phyloP scores from a whole-genome alignment of 2,329 filamentous ascomycete genomes.

The Elsinoe australis region DNA sequence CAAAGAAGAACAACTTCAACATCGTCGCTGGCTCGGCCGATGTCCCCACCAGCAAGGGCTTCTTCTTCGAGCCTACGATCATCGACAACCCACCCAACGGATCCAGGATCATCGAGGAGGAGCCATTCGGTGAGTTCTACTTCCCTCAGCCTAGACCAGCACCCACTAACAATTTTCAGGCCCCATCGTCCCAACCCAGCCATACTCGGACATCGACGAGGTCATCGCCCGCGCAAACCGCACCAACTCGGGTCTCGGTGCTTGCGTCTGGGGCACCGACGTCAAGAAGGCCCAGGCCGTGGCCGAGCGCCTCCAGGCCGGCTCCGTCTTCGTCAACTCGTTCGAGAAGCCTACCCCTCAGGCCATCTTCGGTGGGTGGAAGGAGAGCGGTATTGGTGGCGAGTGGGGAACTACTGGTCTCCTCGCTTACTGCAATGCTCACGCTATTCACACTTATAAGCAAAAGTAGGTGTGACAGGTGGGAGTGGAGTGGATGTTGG shows the following conservation, averaged over 20 bases:
- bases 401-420: conserved; percentile 48
- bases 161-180: conserved; percentile 19
- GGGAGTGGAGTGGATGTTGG: too few relatives aligned
- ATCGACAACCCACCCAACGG: conserved; percentile 40
- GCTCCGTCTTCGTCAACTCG: conserved; percentile 50
- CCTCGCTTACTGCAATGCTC: conserved; percentile 42
- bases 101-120: conserved; percentile 38
- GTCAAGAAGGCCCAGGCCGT: conserved; percentile 43
- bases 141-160: neutral
- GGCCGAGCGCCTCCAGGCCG: conserved; percentile 44
- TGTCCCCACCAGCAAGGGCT: conserved; percentile 37
- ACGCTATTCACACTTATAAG: conserved; percentile 43
- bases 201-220: conserved; percentile 41
- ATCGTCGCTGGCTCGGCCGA: conserved; percentile 48
- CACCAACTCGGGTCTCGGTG: conserved; percentile 45
- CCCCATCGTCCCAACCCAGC: conserved; percentile 42
- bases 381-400: conserved; percentile 62
- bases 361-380: conserved; percentile 64
- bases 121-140: conserved; percentile 39
- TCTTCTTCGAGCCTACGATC: conserved; percentile 39
- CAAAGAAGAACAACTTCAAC: conserved; percentile 38
- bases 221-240: conserved; percentile 44
- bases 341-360: conserved; percentile 41
- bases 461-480: conserved; percentile 19
- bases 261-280: conserved; percentile 48